Percentiles rank a stretch among this genome's conserved stretches.
Evolutionary conservation across 805 yeast species (phyloP).

Genomic region (Jamesozyma gamospora): DNA sequence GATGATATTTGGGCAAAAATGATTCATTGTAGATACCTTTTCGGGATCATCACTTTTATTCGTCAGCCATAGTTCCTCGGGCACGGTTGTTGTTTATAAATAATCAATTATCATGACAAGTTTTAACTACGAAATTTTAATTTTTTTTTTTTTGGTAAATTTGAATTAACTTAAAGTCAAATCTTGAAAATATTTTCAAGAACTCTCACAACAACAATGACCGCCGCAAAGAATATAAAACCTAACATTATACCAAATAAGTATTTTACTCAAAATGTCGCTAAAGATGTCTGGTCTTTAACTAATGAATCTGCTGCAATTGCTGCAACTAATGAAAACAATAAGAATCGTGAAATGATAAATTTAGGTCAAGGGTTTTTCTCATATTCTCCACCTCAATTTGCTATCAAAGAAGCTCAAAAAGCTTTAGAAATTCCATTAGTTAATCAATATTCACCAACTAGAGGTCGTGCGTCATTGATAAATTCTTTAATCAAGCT

Average conservation of each 20-base stretch:
- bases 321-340: constrained; percentile 42
- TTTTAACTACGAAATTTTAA: too few species aligned
- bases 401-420: constrained; percentile 75
- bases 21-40: too few species aligned
- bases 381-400: constrained; percentile 92
- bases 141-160: too few species aligned
- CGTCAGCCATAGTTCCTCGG: too few species aligned
- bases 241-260: constrained; percentile 22
- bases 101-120: too few species aligned
- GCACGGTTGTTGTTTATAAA: too few species aligned
- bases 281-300: constrained; percentile 89
- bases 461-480: constrained; percentile 75
- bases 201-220: constrained; percentile 7
- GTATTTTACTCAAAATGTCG: constrained; percentile 52
- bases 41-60: too few species aligned
- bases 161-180: too few species aligned
- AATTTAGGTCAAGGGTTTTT: constrained; percentile 97
- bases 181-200: constrained; percentile 8
- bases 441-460: constrained; percentile 86
- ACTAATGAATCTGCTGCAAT: constrained; percentile 92
- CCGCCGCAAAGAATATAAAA: neutral
- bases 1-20: too few species aligned
- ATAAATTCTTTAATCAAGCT: constrained; percentile 58
- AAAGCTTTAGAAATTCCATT: constrained; percentile 62
- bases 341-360: constrained; percentile 64